These are phyloP conservation scores for Thalassiosira oceanica DNA, from an alignment of 352 stramenopile genomes.

Conservation along the genomic window DNA sequence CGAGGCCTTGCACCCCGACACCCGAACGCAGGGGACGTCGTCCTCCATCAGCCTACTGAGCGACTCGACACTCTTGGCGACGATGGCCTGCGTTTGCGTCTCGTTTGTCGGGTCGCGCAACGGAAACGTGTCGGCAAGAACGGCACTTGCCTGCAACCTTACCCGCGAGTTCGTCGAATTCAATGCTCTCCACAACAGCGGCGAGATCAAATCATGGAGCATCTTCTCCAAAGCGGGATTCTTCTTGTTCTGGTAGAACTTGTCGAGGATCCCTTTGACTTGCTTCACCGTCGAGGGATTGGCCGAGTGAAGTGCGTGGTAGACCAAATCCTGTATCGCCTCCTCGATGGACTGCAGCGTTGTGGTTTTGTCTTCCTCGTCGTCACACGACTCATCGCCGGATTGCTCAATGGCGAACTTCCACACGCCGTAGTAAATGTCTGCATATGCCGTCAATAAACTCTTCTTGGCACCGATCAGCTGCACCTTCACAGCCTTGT, in stretches of 20 bases:
- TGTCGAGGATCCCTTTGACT: slow-evolving; percentile 54
- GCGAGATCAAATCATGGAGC: slow-evolving; percentile 80
- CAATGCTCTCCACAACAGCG: slow-evolving; percentile 84
- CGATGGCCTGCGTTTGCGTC: slow-evolving; percentile 48
- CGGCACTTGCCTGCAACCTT: slow-evolving; percentile 60
- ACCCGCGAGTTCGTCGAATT: slow-evolving; percentile 77
- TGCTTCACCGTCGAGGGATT: slow-evolving; percentile 34
- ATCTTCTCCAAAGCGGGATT: slow-evolving; percentile 71
- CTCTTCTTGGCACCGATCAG: slow-evolving; percentile 58
- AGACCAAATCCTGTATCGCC: slow-evolving; percentile 77
- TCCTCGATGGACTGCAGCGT: slow-evolving; percentile 59
- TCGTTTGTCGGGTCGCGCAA: slow-evolving; percentile 57
- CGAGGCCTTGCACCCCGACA: slow-evolving; percentile 61
- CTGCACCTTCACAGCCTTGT: slow-evolving; percentile 65
- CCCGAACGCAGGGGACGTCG: slow-evolving; percentile 66
- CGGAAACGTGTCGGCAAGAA: slow-evolving; percentile 82
- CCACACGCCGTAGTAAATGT: slow-evolving; percentile 81
- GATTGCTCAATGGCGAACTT: slow-evolving; percentile 33
- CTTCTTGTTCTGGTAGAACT: slow-evolving; percentile 76
- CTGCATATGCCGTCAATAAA: slow-evolving; percentile 61
- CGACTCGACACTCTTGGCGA: slow-evolving; percentile 75
- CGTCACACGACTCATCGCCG: slow-evolving; percentile 10
- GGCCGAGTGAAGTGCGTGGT: slow-evolving; percentile 60
- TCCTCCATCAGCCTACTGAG: slow-evolving; percentile 78
- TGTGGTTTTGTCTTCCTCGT: slow-evolving; percentile 7